Evolutionary conservation across 2,329 filamentous ascomycete genomes (phyloP).

Genomic region (Venturia oleaginea): DNA sequence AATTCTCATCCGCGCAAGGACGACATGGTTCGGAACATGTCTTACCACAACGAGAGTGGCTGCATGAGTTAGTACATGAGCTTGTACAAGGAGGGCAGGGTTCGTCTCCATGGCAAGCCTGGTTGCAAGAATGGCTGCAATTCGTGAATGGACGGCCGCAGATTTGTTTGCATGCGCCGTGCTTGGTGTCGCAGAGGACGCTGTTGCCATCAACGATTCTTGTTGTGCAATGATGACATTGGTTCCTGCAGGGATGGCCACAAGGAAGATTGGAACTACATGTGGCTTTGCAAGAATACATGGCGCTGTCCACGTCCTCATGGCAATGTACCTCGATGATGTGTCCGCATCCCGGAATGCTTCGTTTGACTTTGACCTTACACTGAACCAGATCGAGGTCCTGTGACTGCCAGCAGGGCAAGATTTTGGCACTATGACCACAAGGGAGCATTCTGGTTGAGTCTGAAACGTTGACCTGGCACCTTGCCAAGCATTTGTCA

Average conservation of each 20-base stretch:
- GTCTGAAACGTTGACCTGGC: conserved; percentile 25
- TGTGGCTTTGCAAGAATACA: conserved; percentile 14
- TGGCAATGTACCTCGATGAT: conserved; percentile 14
- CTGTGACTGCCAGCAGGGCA: conserved; percentile 15
- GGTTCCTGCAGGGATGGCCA: conserved; percentile 16
- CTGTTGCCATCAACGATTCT: neutral
- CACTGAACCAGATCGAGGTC: conserved; percentile 12
- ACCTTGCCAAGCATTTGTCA: conserved; percentile 33
- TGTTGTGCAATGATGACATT: conserved; percentile 10
- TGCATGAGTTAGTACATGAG: conserved; percentile 21
- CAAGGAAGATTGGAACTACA: conserved; percentile 15
- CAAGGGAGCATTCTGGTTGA: conserved; percentile 28
- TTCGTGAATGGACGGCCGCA: conserved; percentile 23
- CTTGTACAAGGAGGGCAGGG: neutral
- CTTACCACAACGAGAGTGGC: conserved; percentile 21
- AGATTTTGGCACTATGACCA: conserved; percentile 29
- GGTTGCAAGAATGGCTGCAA: conserved; percentile 24
- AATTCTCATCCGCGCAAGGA: conserved; percentile 25
- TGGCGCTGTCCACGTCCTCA: conserved; percentile 6
- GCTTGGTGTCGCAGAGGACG: conserved; percentile 1
- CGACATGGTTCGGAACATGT: conserved; percentile 26
- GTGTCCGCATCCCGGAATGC: conserved; percentile 12
- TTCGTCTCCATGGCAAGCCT: conserved; percentile 19
- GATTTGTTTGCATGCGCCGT: conserved; percentile 18
- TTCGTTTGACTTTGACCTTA: conserved; percentile 10